Base-by-base conservation (phyloP, 2,329 filamentous ascomycete genomes). In the Epicoccum nigrum region DNA sequence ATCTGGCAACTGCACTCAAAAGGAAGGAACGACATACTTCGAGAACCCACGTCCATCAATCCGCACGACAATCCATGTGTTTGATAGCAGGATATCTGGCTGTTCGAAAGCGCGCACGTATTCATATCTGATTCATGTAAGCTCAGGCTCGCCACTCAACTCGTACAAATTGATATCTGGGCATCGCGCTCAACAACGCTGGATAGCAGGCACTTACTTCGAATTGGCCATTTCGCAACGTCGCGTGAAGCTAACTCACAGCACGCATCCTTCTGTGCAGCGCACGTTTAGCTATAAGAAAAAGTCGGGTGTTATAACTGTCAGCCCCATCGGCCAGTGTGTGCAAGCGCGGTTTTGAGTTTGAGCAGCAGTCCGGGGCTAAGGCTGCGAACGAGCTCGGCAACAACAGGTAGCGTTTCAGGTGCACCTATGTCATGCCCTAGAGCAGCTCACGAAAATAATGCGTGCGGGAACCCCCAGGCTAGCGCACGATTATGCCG, bases 21-120 rank as follows among this genome's bases (percentile, higher is more conserved):
- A 25, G 23, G 23, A 25, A 25, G 23, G 23, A 25, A 25, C 33
- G 19, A 55, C 60, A 8, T 65, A 95, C 91, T 96, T 97, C 66
- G 92, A 94, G 75, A 99, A 99, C 15, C 92, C 92, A 58, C 93
- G 83, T 19, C 94, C 94, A 75, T 99, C 94, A 66, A 99, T 87
- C 54, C 94, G 87, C 48, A 99, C 86, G 16, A 97, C 91, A 49
- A 97, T 88, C 92, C 92, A 99, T 20, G 93, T 97, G 69, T 95
- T 96, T 45, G 87, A 90, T 17, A 97, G 81, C 32, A 99, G 78
- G 38, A 76, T 76, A 69, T 97, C 92, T 6, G 86, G 78, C 68
- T 89, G 89, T 80, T 99, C 94, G 68, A 97, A 97, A 39, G 79
- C 76, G 71, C 90, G 90, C 58, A 97, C 93, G 74, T 99, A 99